These are phyloP conservation scores for Rheum nobile DNA, from an alignment of 148 eudicot genomes.

Conservation along the genomic window DNA sequence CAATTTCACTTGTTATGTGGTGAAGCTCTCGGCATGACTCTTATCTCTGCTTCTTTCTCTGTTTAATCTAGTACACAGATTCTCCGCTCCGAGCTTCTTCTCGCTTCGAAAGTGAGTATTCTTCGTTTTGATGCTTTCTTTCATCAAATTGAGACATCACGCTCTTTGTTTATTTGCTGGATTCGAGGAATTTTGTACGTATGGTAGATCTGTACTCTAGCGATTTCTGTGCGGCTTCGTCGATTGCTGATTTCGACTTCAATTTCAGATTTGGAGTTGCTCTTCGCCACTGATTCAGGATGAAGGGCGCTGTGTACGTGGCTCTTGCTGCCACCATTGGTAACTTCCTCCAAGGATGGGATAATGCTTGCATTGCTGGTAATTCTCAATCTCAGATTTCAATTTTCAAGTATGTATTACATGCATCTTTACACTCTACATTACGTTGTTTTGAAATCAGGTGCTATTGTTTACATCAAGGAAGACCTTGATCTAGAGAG, in stretches of 20 bases:
- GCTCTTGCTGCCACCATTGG: slow-evolving; percentile 73
- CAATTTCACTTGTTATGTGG: not conserved
- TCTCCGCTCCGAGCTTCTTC: not conserved
- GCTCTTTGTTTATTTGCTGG: not conserved
- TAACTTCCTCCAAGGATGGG: slow-evolving; percentile 77
- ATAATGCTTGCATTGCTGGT: slow-evolving; percentile 83
- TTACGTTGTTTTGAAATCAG: slow-evolving; percentile 17
- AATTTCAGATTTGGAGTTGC: slow-evolving; percentile 10
- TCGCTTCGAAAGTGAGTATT: not conserved
- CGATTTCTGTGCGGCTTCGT: not conserved
- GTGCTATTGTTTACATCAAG: slow-evolving; percentile 64
- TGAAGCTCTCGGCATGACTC: not conserved
- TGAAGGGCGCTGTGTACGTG: slow-evolving; percentile 61
- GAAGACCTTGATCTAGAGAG: slow-evolving; percentile 44
- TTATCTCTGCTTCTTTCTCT: not conserved
- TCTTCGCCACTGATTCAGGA: slow-evolving; percentile 14
- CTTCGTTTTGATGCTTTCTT: not conserved
- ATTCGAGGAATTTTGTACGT: not conserved
- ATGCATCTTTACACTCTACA: not conserved
- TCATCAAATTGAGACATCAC: not conserved
- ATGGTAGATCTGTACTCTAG: not conserved
- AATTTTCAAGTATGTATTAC: not conserved
- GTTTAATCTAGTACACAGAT: not conserved
- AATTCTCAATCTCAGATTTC: not conserved
- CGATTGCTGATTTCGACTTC: not conserved